phyloP scores from a whole-genome alignment of 2,329 filamentous ascomycete species.

The Emmonsiellopsis sp. region DNA sequence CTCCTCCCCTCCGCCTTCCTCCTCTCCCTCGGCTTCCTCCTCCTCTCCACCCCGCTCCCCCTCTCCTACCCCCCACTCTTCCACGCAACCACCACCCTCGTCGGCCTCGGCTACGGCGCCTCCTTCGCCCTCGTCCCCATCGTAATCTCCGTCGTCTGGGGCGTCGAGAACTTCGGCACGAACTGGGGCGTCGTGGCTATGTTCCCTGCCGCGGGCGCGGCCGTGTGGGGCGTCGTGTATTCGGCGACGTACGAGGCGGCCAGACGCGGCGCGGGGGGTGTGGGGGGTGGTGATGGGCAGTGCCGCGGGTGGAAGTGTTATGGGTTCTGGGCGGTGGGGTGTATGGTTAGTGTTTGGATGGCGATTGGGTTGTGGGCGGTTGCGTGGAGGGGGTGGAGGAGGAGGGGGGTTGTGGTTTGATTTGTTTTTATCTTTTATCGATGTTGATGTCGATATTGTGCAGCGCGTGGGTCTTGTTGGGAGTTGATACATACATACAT shows the following conservation, averaged over 20 bases:
- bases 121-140: conserved; percentile 84
- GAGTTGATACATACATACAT: too few species aligned
- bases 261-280: conserved; percentile 27
- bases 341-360: conserved; percentile 61
- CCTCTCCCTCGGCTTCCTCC: conserved; percentile 64
- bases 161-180: conserved; percentile 95
- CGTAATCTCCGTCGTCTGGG: conserved; percentile 95
- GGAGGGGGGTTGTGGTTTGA: conserved; percentile 61
- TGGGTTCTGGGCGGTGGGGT: conserved; percentile 76
- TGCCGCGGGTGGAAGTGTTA: conserved; percentile 82
- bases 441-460: not conserved
- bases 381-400: conserved; percentile 81
- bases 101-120: conserved; percentile 88
- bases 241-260: conserved; percentile 39
- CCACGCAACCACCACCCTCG: conserved; percentile 71
- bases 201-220: conserved; percentile 77
- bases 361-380: conserved; percentile 62
- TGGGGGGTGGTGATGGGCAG: conserved; percentile 42
- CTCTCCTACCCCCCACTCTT: conserved; percentile 70
- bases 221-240: conserved; percentile 87
- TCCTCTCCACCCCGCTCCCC: conserved; percentile 72
- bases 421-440: not conserved
- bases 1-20: conserved; percentile 65
- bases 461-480: too few species aligned
- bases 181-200: conserved; percentile 96